Conservation (phyloP, 768 basidiomycete species). For the Chalciporus piperatus region DNA sequence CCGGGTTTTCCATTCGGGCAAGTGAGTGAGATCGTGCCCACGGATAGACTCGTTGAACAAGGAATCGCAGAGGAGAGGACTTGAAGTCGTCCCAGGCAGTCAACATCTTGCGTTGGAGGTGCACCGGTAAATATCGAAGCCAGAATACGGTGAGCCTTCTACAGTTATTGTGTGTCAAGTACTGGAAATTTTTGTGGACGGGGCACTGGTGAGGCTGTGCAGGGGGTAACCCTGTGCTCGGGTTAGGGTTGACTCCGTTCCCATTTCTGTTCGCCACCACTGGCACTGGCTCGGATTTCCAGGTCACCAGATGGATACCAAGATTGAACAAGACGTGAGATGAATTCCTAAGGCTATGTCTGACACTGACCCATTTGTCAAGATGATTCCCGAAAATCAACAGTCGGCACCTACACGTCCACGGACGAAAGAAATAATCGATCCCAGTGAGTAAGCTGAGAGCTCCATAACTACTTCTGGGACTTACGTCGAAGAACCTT, state of each 20-base stretch:
- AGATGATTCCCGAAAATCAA: not conserved
- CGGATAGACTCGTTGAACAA: constrained; percentile 10
- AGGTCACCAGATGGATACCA: too few species aligned
- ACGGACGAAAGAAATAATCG: not conserved
- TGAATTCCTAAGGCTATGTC: not conserved
- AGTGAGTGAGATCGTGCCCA: constrained; percentile 6
- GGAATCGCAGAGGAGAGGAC: constrained; percentile 9
- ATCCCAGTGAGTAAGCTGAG: not conserved
- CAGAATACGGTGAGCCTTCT: too few species aligned
- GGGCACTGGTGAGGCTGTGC: too few species aligned
- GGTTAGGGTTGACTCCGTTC: too few species aligned
- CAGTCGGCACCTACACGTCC: not conserved
- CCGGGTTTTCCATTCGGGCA: constrained; percentile 8
- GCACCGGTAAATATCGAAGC: too few species aligned
- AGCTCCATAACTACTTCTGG: too few species aligned
- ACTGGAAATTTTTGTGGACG: too few species aligned
- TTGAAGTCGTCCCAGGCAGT: constrained; percentile 7
- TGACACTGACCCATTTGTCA: not conserved
- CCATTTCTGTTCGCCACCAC: too few species aligned
- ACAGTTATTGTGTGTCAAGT: too few species aligned
- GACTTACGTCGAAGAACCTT: not conserved
- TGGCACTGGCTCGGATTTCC: too few species aligned
- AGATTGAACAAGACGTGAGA: too few species aligned
- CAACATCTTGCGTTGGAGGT: not conserved
- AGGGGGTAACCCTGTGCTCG: too few species aligned